A percentile compares a stretch with the other conserved stretches of the same genome.
Evolutionary conservation across 2,329 filamentous ascomycete genomes (phyloP).

Genomic region (Sphaceloma murrayae): DNA sequence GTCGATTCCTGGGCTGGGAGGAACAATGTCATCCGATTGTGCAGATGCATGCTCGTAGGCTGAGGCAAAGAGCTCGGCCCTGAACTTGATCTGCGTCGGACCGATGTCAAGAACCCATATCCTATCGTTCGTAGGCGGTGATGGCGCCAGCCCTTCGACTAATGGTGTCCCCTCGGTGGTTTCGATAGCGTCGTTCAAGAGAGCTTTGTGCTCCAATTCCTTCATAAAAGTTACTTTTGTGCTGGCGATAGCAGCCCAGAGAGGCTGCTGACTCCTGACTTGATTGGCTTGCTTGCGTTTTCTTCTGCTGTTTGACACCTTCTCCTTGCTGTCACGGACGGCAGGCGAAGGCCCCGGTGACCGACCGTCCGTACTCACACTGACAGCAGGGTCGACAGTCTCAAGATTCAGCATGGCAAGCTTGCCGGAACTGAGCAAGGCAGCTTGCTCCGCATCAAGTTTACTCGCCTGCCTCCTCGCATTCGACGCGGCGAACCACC

Average conservation of each 20-base stretch:
- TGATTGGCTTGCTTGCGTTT: conserved; percentile 85
- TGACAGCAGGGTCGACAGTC: conserved; percentile 35
- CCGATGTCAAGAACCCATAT: conserved; percentile 77
- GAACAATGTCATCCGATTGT: conserved; percentile 31
- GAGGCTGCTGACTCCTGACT: conserved; percentile 78
- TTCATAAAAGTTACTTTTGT: conserved; percentile 95
- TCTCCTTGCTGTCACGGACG: conserved; percentile 47
- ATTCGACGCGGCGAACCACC: conserved; percentile 36
- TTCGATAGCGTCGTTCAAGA: conserved; percentile 61
- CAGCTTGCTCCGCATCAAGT: conserved; percentile 14
- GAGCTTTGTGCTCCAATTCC: conserved; percentile 63
- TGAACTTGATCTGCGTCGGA: conserved; percentile 66
- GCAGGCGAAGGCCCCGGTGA: conserved; percentile 43
- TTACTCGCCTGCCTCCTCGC: conserved; percentile 22
- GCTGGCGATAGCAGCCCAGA: conserved; percentile 89
- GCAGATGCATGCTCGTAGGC: conserved; percentile 22
- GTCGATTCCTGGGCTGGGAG: conserved; percentile 46
- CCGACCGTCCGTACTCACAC: conserved; percentile 39
- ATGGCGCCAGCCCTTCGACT: conserved; percentile 36
- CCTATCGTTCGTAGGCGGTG: conserved; percentile 47
- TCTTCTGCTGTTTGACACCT: conserved; percentile 60
- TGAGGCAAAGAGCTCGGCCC: conserved; percentile 28
- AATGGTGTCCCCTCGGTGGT: conserved; percentile 9
- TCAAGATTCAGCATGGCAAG: conserved; percentile 16
- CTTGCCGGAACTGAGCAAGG: conserved; percentile 10